These are phyloP conservation scores for Kuraishia floccosa DNA, from an alignment of 805 yeast genomes.

Conservation along the genomic window DNA sequence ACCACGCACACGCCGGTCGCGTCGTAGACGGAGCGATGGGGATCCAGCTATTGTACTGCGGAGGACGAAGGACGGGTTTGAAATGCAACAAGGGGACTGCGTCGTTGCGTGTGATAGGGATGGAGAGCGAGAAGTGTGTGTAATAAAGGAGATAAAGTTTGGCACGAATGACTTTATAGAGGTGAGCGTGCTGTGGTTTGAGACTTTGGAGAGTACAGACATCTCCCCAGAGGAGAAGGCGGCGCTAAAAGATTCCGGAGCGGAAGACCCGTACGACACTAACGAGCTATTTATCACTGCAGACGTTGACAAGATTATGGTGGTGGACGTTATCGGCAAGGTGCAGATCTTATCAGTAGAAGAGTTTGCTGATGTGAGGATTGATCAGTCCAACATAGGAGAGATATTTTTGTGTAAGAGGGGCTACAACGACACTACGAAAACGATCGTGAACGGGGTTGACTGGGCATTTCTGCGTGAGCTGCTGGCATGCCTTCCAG, in stretches of 20 bases:
- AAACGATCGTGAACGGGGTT: constrained; percentile 20
- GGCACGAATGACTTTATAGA: constrained; percentile 40
- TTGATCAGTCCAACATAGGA: constrained; percentile 22
- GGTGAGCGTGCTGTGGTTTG: constrained; percentile 34
- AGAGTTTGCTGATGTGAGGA: constrained; percentile 20
- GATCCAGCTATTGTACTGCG: constrained; percentile 20
- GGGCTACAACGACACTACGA: constrained; percentile 25
- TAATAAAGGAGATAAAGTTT: constrained; percentile 38
- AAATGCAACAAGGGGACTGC: constrained; percentile 41
- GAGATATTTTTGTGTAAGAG: constrained; percentile 27
- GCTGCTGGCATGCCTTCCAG: constrained; percentile 13
- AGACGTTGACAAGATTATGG: constrained; percentile 27
- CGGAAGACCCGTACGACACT: constrained; percentile 7
- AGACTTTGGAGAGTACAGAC: no score
- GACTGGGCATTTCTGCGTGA: constrained; percentile 24
- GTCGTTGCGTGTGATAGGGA: constrained; percentile 25
- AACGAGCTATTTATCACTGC: constrained; percentile 50
- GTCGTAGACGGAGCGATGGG: no score
- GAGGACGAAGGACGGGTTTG: constrained; percentile 34
- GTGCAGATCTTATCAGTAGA: constrained; percentile 30
- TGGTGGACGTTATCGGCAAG: constrained; percentile 28
- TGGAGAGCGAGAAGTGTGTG: constrained; percentile 26
- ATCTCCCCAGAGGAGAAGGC: neutral
- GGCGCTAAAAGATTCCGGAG: neutral
- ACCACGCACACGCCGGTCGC: no score